Evolutionary conservation across 179 eudicot species (phyloP).

Genomic region (Corrigiola litoralis): DNA sequence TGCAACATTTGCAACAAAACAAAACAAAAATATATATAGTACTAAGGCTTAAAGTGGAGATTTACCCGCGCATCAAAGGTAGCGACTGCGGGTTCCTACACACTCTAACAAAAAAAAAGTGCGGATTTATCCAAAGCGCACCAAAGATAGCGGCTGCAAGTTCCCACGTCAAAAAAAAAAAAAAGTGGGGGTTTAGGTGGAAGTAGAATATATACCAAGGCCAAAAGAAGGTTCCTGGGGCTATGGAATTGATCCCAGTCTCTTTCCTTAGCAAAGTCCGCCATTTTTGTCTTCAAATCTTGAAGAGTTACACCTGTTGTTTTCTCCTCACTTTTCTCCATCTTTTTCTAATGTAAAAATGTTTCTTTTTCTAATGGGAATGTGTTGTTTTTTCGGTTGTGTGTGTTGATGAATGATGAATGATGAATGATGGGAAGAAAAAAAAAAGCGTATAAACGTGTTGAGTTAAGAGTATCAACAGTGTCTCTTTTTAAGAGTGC

Average conservation of each 20-base stretch:
- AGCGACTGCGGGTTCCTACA: no score
- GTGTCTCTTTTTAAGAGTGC: no score
- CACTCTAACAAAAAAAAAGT: not conserved
- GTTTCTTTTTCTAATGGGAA: not conserved
- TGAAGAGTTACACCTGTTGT: constrained; percentile 41
- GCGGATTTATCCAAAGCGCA: no score
- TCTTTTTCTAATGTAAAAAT: no score
- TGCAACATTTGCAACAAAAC: not conserved
- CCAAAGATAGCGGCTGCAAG: no score
- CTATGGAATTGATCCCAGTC: constrained; percentile 76
- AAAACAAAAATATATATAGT: no score
- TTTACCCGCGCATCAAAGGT: no score
- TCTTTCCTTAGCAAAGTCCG: constrained; percentile 66
- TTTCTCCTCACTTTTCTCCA: constrained; percentile 27
- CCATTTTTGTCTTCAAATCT: constrained; percentile 58
- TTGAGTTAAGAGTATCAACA: no score
- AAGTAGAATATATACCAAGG: constrained; percentile 40
- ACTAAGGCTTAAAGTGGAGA: no score
- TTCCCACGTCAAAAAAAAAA: no score
- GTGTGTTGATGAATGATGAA: not conserved
- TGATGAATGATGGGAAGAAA: not conserved
- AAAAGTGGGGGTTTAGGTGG: not conserved
- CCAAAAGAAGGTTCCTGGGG: constrained; percentile 75
- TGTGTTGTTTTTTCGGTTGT: not conserved
- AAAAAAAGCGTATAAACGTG: no score